Percentiles rank a stretch among this genome's conserved stretches.
Conservation (phyloP, 2,329 filamentous ascomycete species). For the Penicillium sp. region DNA sequence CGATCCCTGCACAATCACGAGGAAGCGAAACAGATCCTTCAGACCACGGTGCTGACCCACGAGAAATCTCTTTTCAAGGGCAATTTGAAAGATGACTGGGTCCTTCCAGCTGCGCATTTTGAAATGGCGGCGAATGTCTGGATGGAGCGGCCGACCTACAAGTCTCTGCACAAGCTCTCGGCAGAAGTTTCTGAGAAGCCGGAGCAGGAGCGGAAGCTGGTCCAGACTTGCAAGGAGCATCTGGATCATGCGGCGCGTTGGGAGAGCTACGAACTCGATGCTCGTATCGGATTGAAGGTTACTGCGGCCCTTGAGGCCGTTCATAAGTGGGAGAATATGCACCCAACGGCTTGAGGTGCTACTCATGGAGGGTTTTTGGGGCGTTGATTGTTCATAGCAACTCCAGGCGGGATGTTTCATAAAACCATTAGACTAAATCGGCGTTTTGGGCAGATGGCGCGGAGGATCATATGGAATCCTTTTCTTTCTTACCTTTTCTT, state of each 20-base stretch:
- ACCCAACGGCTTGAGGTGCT: conserved; percentile 24
- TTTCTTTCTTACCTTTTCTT: neutral
- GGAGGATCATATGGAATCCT: neutral
- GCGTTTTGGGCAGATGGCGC: neutral
- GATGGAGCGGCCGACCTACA: conserved; percentile 63
- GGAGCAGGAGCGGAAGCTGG: conserved; percentile 44
- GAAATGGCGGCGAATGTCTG: conserved; percentile 85
- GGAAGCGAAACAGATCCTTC: conserved; percentile 70
- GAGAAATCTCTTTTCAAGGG: conserved; percentile 61
- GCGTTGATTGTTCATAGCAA: conserved; percentile 1
- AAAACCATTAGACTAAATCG: neutral
- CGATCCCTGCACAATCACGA: conserved; percentile 67
- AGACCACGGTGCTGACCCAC: conserved; percentile 67
- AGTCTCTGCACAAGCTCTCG: conserved; percentile 38
- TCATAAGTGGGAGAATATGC: conserved; percentile 48
- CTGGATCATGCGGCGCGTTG: conserved; percentile 64
- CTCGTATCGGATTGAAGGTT: conserved; percentile 59
- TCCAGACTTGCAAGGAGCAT: conserved; percentile 61
- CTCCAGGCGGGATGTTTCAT: neutral
- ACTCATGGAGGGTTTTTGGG: neutral
- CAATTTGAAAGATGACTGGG: conserved; percentile 61
- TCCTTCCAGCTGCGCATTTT: conserved; percentile 78
- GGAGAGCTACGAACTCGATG: conserved; percentile 68
- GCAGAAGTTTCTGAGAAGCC: conserved; percentile 12
- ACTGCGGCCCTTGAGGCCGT: conserved; percentile 54